Evolutionary conservation across 768 basidiomycete species (phyloP).

Genomic region (Auriculariales sp.): DNA sequence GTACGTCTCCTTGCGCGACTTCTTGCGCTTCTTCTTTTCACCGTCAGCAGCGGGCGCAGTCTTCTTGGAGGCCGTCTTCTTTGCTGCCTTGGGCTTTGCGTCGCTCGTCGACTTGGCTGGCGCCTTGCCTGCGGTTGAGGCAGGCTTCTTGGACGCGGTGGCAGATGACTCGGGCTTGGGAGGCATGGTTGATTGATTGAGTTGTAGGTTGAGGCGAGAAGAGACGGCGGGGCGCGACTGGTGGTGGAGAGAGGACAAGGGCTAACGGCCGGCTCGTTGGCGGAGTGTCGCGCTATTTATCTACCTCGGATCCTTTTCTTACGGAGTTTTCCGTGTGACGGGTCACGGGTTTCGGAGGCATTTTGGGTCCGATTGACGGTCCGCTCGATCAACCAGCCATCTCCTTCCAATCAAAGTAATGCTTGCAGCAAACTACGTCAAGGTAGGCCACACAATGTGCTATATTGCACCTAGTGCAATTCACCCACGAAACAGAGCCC

Average conservation of each 20-base stretch:
- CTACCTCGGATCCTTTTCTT: too few relatives aligned
- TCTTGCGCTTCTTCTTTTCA: slow-evolving; percentile 72
- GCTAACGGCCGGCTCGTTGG: too few relatives aligned
- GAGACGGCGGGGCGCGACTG: background rate
- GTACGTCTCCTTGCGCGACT: slow-evolving; percentile 71
- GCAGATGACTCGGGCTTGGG: slow-evolving; percentile 11
- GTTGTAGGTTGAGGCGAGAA: background rate
- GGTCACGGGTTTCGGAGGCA: too few relatives aligned
- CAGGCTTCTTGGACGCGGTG: slow-evolving; percentile 24
- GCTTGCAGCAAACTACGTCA: too few relatives aligned
- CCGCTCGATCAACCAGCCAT: too few relatives aligned
- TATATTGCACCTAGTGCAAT: too few relatives aligned
- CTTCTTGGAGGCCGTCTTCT: slow-evolving; percentile 30
- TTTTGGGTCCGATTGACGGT: too few relatives aligned
- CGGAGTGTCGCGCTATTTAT: too few relatives aligned
- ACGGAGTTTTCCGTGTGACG: too few relatives aligned
- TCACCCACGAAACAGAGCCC: too few relatives aligned
- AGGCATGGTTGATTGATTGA: background rate
- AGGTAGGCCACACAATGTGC: too few relatives aligned
- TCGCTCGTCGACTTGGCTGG: slow-evolving; percentile 33
- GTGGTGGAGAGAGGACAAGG: background rate
- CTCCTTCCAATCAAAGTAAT: too few relatives aligned
- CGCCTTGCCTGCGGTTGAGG: slow-evolving; percentile 35
- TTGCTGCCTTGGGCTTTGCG: slow-evolving; percentile 38
- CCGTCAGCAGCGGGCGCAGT: slow-evolving; percentile 30